phyloP scores from a whole-genome alignment of 768 basidiomycete genomes.

The Pleurotus cornucopiae region DNA sequence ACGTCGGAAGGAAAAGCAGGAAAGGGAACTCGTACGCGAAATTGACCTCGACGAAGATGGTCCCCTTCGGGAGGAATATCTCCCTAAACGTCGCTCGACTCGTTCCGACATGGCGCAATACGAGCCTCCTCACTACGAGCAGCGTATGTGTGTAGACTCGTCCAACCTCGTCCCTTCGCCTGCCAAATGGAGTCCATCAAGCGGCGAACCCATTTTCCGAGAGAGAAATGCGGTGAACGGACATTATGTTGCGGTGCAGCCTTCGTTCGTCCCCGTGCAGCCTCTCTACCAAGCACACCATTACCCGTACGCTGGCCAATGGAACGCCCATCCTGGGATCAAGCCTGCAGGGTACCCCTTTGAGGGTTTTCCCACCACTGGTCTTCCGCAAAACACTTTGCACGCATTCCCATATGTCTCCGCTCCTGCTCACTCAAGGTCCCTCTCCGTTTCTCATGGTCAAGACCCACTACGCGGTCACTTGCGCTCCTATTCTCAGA shows the following conservation, averaged over 20 bases:
- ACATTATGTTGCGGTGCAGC: conserved; percentile 64
- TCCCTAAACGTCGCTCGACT: conserved; percentile 64
- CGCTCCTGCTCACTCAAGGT: conserved; percentile 44
- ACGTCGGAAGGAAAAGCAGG: conserved; percentile 47
- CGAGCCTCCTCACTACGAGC: conserved; percentile 13
- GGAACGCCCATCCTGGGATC: background rate
- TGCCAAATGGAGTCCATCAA: conserved; percentile 77
- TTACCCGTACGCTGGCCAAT: background rate
- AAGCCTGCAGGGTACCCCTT: background rate
- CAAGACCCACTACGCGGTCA: conserved; percentile 48
- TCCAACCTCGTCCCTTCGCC: conserved; percentile 57
- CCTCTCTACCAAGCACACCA: conserved; percentile 24
- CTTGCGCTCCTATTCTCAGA: conserved; percentile 56
- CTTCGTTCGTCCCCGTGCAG: conserved; percentile 36
- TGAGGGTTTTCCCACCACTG: background rate
- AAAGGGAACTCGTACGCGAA: conserved; percentile 55
- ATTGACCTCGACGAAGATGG: conserved; percentile 84
- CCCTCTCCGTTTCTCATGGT: conserved; percentile 53
- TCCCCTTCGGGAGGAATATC: conserved; percentile 75
- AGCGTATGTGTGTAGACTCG: conserved; percentile 9
- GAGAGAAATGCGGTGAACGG: conserved; percentile 46
- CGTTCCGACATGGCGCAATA: conserved; percentile 18
- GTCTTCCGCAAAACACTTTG: background rate
- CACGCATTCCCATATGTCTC: conserved; percentile 33
- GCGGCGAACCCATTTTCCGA: conserved; percentile 69